Evolutionary conservation across 2,329 filamentous ascomycete genomes (phyloP), one percentile per base, ranked within the genome.

Genomic region (Hirsutella minnesotensis): DNA sequence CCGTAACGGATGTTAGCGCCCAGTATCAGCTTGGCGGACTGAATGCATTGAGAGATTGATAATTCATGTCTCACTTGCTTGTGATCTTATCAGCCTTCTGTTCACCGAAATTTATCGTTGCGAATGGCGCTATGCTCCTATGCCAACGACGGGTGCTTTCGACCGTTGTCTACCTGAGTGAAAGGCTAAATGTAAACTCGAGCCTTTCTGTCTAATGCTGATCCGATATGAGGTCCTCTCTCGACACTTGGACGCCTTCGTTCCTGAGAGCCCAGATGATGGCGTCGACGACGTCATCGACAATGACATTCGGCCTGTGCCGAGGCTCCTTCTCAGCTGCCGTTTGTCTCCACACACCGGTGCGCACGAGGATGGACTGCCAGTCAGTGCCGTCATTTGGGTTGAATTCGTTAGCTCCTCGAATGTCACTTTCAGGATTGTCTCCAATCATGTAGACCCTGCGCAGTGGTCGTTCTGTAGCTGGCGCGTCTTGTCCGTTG

Each of bases 391-490:
- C 81, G 44, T 73, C 63, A 4, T 72, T 66, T 48, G 82, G 85
- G 37, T 66, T 56, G 56, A 83, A 95, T 38, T 75, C 72, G 57
- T 94, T 94, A 18, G 86, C 89, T 5, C 92, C 92, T 5, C 77
- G 70, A 50, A 98, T 95, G 59, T 98, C 92, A 52, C 84, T 92
- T 56, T 86, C 86, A 5, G 85, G 84, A 55, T 90, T 90, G 56
- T 90, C 85, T 5, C 92, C 92, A 35, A 96, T 77, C 90, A 96
- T 96, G 63, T 94, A 96, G 10, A 96, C 88, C 36, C 73, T 75
- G 53, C 72, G 70, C 43, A 95, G 62, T n/a, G 73, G 70, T 18
- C 83, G 69, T 15, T 50, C 47, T 34, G 9, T 46, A 40, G 33
- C 48, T 40, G 31, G 27, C 46, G 46, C 8, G 49, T 46, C 39